phyloP scores from a whole-genome alignment of 2,329 filamentous ascomycete genomes.

The Nakataea oryzae region DNA sequence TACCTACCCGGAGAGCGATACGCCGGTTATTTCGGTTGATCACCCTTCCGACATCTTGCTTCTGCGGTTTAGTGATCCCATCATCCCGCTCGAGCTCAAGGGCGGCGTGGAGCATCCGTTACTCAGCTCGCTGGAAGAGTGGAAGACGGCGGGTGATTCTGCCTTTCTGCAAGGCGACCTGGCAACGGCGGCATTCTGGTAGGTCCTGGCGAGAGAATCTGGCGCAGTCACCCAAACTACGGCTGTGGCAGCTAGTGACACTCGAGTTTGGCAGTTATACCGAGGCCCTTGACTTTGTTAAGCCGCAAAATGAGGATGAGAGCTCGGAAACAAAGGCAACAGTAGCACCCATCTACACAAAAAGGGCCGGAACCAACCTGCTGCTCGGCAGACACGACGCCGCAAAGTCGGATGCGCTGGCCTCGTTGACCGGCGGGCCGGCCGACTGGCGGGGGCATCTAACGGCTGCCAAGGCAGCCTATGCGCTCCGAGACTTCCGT shows the following conservation, averaged over 20 bases:
- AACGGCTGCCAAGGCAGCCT: constrained; percentile 21
- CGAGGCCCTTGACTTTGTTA: constrained; percentile 17
- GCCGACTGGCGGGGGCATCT: constrained; percentile 22
- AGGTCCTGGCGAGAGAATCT: constrained; percentile 3
- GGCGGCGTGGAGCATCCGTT: not conserved
- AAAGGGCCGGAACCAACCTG: constrained; percentile 21
- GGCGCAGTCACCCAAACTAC: not conserved
- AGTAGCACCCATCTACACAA: constrained; percentile 14
- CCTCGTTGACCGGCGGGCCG: constrained; percentile 10
- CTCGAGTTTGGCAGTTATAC: constrained; percentile 16
- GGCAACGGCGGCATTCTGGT: constrained; percentile 21
- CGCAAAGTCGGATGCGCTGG: constrained; percentile 20
- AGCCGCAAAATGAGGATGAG: constrained; percentile 5
- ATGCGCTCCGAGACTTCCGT: constrained; percentile 21
- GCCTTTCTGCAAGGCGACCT: constrained; percentile 20
- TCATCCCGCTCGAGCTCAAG: constrained; percentile 14
- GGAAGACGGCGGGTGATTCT: constrained; percentile 9
- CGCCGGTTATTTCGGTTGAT: constrained; percentile 21
- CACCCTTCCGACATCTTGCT: constrained; percentile 22
- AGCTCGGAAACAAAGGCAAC: constrained; percentile 6
- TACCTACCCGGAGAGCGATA: constrained; percentile 17
- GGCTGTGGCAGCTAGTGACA: not conserved
- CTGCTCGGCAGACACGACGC: constrained; percentile 20
- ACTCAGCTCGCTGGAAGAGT: constrained; percentile 1
- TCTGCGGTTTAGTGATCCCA: constrained; percentile 17